phyloP scores from a whole-genome alignment of 371 early-diverging fungal genomes.

The Saksenaea oblongispora region DNA sequence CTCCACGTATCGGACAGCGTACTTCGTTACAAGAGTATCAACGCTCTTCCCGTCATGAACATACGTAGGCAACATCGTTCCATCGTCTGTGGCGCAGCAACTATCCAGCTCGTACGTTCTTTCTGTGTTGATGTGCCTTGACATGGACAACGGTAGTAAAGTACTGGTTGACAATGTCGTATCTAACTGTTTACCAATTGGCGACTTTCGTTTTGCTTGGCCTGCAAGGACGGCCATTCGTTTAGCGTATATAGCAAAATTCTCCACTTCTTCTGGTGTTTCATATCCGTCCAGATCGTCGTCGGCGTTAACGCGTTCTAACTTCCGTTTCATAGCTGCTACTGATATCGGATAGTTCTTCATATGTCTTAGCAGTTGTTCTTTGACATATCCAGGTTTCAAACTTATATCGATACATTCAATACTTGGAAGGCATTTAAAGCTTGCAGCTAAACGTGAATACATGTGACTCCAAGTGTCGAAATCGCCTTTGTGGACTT shows the following conservation, averaged over 20 bases:
- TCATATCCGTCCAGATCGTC: background rate
- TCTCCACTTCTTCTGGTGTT: background rate
- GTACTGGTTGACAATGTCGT: constrained; percentile 1
- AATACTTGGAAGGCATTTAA: background rate
- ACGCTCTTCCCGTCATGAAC: background rate
- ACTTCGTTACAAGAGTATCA: background rate
- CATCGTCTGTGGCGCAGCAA: background rate
- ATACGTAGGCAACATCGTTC: background rate
- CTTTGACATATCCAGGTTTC: too few species aligned
- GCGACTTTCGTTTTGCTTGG: background rate
- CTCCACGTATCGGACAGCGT: too few species aligned
- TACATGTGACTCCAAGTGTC: background rate
- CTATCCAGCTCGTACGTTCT: background rate
- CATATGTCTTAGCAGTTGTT: background rate
- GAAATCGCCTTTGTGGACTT: background rate
- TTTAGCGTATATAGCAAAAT: background rate
- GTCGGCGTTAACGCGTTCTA: constrained; percentile 1
- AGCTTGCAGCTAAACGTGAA: background rate
- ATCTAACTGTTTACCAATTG: background rate
- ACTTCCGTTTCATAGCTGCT: background rate
- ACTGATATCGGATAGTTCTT: background rate
- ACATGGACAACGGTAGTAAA: background rate
- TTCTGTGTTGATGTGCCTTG: constrained; percentile 3
- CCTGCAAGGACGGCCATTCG: constrained; percentile 4
- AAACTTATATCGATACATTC: background rate